Conservation (phyloP, 31 red algal genomes). For the Bonnemaisonia californica region DNA sequence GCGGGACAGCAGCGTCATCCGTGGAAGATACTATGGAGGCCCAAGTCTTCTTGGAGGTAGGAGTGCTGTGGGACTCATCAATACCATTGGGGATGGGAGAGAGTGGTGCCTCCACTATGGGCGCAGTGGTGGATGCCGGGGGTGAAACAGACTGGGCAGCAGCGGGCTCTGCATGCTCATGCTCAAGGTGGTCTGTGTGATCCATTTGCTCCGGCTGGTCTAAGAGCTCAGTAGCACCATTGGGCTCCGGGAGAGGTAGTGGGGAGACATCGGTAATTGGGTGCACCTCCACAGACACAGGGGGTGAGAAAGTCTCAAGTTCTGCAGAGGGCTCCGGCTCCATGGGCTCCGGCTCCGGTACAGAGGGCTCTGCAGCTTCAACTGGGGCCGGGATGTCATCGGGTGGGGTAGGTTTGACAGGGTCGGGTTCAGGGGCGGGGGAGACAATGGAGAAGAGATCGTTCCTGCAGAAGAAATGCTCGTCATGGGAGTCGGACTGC, state of each 20-base stretch:
- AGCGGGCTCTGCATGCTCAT: background rate
- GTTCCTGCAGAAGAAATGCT: slow-evolving; percentile 65
- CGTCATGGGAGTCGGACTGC: slow-evolving; percentile 39
- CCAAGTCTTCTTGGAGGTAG: slow-evolving; percentile 58
- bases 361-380: background rate
- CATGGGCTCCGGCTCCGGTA: background rate
- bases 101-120: background rate
- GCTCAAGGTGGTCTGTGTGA: too few species aligned
- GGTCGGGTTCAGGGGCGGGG: slow-evolving; percentile 4
- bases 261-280: background rate
- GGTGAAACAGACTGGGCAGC: background rate
- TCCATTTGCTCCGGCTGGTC: too few species aligned
- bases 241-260: background rate
- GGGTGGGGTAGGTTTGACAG: background rate
- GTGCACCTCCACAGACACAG: background rate
- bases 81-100: background rate
- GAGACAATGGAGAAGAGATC: slow-evolving; percentile 40
- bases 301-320: background rate
- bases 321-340: background rate
- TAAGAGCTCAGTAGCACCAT: background rate
- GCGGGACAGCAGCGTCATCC: slow-evolving; percentile 25
- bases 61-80: background rate
- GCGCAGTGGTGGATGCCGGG: background rate
- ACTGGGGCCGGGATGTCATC: background rate
- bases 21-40: slow-evolving; percentile 61